These are phyloP conservation scores for Aspergillus arachidicola DNA, from an alignment of 2,329 filamentous ascomycete genomes.

Conservation along the genomic window DNA sequence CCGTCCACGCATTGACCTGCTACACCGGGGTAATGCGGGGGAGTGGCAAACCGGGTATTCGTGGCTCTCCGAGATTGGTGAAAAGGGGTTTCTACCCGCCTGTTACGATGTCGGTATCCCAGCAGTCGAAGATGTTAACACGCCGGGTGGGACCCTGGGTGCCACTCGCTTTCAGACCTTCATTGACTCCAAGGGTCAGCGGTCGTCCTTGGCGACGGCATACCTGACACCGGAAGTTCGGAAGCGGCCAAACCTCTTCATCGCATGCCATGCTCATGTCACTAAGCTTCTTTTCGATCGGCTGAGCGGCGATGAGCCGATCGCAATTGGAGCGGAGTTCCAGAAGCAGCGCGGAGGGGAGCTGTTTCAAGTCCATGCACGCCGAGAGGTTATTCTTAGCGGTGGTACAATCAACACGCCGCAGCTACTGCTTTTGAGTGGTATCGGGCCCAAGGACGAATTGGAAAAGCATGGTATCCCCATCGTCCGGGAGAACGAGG, in stretches of 20 bases:
- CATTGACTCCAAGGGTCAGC: conserved; percentile 21
- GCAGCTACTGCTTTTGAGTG: conserved; percentile 34
- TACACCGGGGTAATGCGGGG: conserved; percentile 10
- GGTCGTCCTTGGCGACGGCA: conserved; percentile 21
- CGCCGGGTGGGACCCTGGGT: conserved; percentile 12
- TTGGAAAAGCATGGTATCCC: conserved; percentile 37
- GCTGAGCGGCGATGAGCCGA: conserved; percentile 5
- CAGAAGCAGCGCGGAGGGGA: conserved; percentile 13
- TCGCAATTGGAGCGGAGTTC: conserved; percentile 18
- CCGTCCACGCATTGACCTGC: conserved; percentile 17
- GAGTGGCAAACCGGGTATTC: conserved; percentile 20
- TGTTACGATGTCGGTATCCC: conserved; percentile 17
- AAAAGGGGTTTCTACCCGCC: conserved; percentile 19
- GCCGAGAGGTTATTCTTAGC: conserved; percentile 32
- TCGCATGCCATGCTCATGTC: conserved; percentile 24
- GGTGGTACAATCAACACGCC: conserved; percentile 36
- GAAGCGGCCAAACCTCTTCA: conserved; percentile 17
- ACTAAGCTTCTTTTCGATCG: conserved; percentile 25
- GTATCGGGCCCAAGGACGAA: conserved; percentile 33
- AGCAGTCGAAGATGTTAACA: conserved; percentile 14
- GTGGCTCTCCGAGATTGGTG: conserved; percentile 19
- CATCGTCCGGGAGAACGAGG: conserved; percentile 13
- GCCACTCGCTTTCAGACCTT: conserved; percentile 22
- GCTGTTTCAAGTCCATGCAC: conserved; percentile 19
- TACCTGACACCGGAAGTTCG: conserved; percentile 17